Base-by-base conservation (phyloP, 495 filamentous ascomycete species). In the Daldinia grandis region DNA sequence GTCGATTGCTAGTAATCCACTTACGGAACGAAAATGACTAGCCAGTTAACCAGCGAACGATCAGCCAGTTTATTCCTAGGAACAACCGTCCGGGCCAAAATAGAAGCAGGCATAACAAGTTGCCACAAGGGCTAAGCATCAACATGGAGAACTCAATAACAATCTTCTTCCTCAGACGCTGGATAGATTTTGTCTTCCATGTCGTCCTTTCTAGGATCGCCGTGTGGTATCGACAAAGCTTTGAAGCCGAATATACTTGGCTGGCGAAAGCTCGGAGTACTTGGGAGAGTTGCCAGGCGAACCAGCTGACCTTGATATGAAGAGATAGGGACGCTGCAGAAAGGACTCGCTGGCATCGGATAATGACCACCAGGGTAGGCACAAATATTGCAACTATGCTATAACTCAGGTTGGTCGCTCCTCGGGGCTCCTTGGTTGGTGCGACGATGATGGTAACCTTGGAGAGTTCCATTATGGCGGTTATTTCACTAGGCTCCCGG, bases 121-220 rank as follows among this genome's bases (percentile, higher is more conserved):
- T 82, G 1, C 81, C 82, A 12, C 74, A 67, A 3, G 78, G 76
- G 5, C 81, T 81, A 17, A 85, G 76, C 30, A 85, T 67, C 50
- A 81, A 67, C 5, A 78, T 73, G 51, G 24, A 78, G 28, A 85
- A 74, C 71, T 85, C 83, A 37, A 81, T 81, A 47, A 78, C 78
- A 54, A 83, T 28, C 62, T 80, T 81, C 62, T 77, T 83, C 56
- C 77, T 66, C 37, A 85, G 54, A 0, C 71, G 75, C 31, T 69
- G 68, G 2, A 72, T 61, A 19, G 19, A 24, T 8, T 62, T 76
- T 15, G 73, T 69, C 54, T 81, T 64, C 82, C 82, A 83, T 9
- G 76, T 14, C 24, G 35, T 24, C 28, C 24, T 68, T 49, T 25
- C 25, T 25, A 56, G 25, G 42, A 24, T 54, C 38, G 40, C 37